These are phyloP conservation scores for Clitoria ternatea DNA, from an alignment of 306 rosid genomes.

Conservation along the genomic window DNA sequence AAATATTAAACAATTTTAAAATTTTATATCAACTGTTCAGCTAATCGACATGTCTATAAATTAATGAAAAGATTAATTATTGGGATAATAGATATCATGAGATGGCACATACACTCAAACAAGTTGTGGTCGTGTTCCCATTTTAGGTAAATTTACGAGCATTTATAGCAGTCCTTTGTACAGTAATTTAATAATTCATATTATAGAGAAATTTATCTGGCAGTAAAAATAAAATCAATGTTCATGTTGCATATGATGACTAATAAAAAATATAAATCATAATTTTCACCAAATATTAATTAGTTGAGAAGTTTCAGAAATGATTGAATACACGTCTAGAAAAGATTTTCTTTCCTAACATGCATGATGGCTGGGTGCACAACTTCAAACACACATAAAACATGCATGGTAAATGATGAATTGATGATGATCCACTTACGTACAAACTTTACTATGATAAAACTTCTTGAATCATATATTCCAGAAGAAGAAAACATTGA, in stretches of 20 bases:
- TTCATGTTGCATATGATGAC: background rate
- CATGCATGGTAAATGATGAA: slow-evolving; percentile 19
- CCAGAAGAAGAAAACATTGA: no score
- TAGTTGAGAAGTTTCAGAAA: background rate
- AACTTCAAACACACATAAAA: background rate
- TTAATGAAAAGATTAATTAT: no score
- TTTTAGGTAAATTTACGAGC: no score
- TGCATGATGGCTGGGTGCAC: background rate
- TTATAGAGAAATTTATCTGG: background rate
- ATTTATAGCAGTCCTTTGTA: no score
- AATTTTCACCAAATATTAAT: background rate
- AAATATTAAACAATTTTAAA: no score
- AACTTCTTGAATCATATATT: background rate
- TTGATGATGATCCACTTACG: background rate
- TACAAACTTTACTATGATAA: background rate
- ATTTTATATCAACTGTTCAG: no score
- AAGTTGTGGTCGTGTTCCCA: no score
- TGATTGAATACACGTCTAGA: background rate
- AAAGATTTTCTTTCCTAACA: background rate
- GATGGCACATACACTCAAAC: no score
- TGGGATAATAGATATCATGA: no score
- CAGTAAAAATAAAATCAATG: background rate
- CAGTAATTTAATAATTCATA: no score
- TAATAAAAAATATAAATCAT: background rate
- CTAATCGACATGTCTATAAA: no score